Conservation (phyloP, 345 rosid genomes). For the Eucalyptus urophylla region DNA sequence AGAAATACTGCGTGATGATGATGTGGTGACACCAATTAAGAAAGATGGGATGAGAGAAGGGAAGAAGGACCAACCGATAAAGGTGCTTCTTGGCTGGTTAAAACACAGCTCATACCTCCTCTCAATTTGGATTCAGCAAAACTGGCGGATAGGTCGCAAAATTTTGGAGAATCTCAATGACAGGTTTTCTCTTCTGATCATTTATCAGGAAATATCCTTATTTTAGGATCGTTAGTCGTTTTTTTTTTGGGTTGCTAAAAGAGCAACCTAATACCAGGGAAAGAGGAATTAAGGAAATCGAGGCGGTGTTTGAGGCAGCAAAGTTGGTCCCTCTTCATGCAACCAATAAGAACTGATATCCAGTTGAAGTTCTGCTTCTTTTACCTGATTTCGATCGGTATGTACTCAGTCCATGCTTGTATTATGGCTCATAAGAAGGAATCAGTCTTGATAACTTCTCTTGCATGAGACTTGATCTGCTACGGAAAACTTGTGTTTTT, state of each 20-base stretch:
- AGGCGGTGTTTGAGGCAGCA: conserved; percentile 73
- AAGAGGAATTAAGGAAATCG: conserved; percentile 84
- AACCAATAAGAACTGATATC: conserved; percentile 61
- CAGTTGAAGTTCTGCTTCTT: conserved; percentile 72
- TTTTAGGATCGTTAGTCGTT: background rate
- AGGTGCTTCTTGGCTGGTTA: conserved; percentile 95
- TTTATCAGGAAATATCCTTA: background rate
- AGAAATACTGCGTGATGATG: conserved; percentile 83
- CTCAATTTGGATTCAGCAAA: conserved; percentile 69
- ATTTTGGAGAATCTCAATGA: conserved; percentile 65
- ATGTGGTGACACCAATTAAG: conserved; percentile 58
- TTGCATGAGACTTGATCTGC: background rate
- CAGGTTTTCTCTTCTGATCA: conserved; percentile 37
- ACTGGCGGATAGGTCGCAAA: conserved; percentile 26
- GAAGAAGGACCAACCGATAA: conserved; percentile 87
- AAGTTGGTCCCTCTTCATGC: conserved; percentile 79
- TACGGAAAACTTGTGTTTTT: background rate
- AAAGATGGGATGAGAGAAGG: conserved; percentile 52
- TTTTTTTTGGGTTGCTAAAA: background rate
- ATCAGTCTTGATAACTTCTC: background rate
- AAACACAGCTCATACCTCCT: conserved; percentile 92
- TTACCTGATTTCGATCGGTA: conserved; percentile 89
- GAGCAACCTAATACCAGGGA: conserved; percentile 28
- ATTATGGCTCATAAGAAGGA: background rate
- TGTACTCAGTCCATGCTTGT: background rate